Evolutionary conservation across 2,329 filamentous ascomycete species (phyloP), one percentile per base, ranked within the genome.

Genomic region (Purpureocillium lavendulum): DNA sequence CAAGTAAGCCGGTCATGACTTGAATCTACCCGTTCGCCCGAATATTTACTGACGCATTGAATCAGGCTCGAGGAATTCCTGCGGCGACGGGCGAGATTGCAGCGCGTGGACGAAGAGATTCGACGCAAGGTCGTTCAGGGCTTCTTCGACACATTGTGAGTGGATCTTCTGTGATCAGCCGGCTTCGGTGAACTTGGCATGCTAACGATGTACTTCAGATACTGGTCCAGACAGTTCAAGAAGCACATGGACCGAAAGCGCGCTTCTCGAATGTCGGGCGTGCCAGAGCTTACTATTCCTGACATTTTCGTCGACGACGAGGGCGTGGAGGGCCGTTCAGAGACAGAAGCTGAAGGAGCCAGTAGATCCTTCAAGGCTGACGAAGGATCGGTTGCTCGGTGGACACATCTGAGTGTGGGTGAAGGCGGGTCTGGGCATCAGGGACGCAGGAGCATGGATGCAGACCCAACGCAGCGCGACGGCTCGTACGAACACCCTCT

Each of bases 91-190:
- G 87, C 89, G 26, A 80, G 90, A 39, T 71, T 98, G 35, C 90
- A 97, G 59, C 83, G 90, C 45, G 90, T 98, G 2, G 87, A 98
- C 52, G 90, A 98, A 61, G 87, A 92, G 49, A 87, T 97, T 33
- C 84, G 87, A 42, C 80, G 94, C 42, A 85, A 90, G 46, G 80
- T 89, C 21, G 92, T 98, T 9, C 76, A 92, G 33, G 88, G 89
- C 31, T 98, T 98, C 67, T 97, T 98, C 61, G 86, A 97, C 58
- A 97, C 89, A 12, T 63, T 92, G 65, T 89, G 65, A 63, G 75
- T 65, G 13, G 16, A 28, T 10, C 15, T 4, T 10, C 9, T 12
- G 10, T 10, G 10, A 15, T 26, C 4, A 12, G 10, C 18, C 11
- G 11, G 17, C n/a, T n/a, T n/a, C n/a, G 30, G n/a, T 12, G 26